Base-by-base conservation (phyloP, 345 rosid species). In the Streptanthus diversifolius region DNA sequence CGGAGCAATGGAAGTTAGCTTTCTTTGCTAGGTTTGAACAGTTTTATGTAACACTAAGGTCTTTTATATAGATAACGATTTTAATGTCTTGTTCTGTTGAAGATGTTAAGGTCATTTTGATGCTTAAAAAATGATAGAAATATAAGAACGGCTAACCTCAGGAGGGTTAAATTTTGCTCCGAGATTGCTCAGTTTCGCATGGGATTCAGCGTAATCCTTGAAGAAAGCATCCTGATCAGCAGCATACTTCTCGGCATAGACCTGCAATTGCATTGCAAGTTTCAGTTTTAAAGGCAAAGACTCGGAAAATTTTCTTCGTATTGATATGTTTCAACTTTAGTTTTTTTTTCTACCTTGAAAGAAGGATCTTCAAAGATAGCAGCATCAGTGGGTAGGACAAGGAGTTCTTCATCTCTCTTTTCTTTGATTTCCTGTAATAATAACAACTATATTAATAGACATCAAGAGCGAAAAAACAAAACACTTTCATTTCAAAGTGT, bases 151-250 rank as follows among this genome's bases (percentile, higher is more conserved):
- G 70, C 90, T 35, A 71, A 93, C 98, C 98, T 93, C 96, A 6
- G 92, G 85, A 81, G 97, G 98, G 70, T 91, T 82, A 77, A 93
- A 93, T 79, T 93, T 87, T 19, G 97, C 95, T 67, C 98, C 97
- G 63, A 87, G 85, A 79, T 85, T 89, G 85, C 98, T 93, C 73
- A 93, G 98, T 70, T 88, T 88, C 43, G 92, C 93, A 81, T 93
- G 97, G 56, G 96, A 86, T 84, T 88, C 96, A 48, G 98, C 97
- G 81, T 91, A 93, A 76, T 91, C 97, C 76, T 83, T 85, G 82
- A 89, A 91, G 80, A 93, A 93, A 44, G 91, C 84, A 43, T 83
- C 95, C 57, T 85, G 84, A 81, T 93, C 97, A 73, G 72, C 86
- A 73, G 97, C 96, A 71, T 91, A 93, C 71, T 89, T 91, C 83